Percentiles rank a stretch among this genome's conserved stretches.
Evolutionary conservation across 2,329 filamentous ascomycete genomes (phyloP).

Genomic region (Myotisia sp.): DNA sequence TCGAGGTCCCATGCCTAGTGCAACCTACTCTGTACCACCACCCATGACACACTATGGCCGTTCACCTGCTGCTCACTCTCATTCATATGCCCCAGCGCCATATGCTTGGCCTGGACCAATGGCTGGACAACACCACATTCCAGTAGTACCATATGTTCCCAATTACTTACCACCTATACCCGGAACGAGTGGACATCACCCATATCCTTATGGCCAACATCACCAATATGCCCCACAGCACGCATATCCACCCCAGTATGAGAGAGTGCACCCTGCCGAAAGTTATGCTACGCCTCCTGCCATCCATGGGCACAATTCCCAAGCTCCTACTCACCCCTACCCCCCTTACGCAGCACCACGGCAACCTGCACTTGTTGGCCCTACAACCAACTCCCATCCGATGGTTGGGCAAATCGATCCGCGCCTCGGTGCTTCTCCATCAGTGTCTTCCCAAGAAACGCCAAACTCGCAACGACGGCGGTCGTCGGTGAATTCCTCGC

Average conservation of each 20-base stretch:
- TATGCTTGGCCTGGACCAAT: conserved; percentile 34
- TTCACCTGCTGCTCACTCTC: conserved; percentile 25
- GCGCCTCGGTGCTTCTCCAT: conserved; percentile 1
- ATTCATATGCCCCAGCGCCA: conserved; percentile 24
- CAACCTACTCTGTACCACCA: conserved; percentile 38
- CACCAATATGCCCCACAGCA: conserved; percentile 17
- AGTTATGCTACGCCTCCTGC: conserved; percentile 18
- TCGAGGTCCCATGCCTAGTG: conserved; percentile 51
- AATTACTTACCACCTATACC: conserved; percentile 25
- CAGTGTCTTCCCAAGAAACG: conserved; percentile 1
- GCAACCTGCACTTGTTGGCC: not conserved
- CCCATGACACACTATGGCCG: conserved; percentile 42
- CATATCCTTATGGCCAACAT: conserved; percentile 20
- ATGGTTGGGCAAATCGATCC: conserved; percentile 3
- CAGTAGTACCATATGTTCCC: conserved; percentile 22
- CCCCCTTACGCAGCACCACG: conserved; percentile 19
- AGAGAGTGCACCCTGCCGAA: conserved; percentile 21
- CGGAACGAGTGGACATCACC: conserved; percentile 17
- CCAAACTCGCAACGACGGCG: conserved; percentile 1
- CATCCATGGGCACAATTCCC: conserved; percentile 13
- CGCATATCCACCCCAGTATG: conserved; percentile 20
- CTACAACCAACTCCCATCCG: conserved; percentile 3
- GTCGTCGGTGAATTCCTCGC: not conserved
- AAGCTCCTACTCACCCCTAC: conserved; percentile 11
- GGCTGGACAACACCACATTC: conserved; percentile 28